Evolutionary conservation across 805 yeast species (phyloP).

Genomic region (Barnettozyma wickerhamii): DNA sequence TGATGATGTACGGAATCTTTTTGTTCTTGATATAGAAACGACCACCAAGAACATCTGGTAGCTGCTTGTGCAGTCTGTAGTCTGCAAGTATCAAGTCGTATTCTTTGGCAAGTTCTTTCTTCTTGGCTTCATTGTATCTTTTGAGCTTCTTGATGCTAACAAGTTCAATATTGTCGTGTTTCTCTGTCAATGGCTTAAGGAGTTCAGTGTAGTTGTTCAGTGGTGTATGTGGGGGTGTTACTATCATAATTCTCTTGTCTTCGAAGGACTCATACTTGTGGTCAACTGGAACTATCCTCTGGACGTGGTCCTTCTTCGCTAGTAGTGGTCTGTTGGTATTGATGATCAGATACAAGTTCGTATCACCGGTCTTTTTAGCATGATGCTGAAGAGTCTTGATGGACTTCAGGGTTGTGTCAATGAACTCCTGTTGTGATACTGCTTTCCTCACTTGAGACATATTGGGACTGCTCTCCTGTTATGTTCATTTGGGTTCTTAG

Average conservation of each 20-base stretch:
- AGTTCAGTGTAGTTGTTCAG: slow-evolving; percentile 23
- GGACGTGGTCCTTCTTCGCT: slow-evolving; percentile 43
- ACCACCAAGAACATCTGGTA: slow-evolving; percentile 55
- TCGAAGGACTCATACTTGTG: slow-evolving; percentile 4
- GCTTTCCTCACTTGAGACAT: not conserved
- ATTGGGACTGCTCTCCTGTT: not conserved
- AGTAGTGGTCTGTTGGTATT: slow-evolving; percentile 44
- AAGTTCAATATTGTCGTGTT: slow-evolving; percentile 13
- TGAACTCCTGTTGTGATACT: not conserved
- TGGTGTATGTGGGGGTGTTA: slow-evolving; percentile 55
- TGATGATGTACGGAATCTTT: slow-evolving; percentile 60
- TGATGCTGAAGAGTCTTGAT: slow-evolving; percentile 5
- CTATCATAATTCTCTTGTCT: slow-evolving; percentile 39
- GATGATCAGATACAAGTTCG: slow-evolving; percentile 33
- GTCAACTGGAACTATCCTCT: slow-evolving; percentile 53
- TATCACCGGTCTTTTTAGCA: not conserved
- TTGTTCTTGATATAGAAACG: slow-evolving; percentile 60
- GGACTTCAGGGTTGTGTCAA: slow-evolving; percentile 4
- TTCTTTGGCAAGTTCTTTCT: slow-evolving; percentile 49
- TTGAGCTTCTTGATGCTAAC: slow-evolving; percentile 48
- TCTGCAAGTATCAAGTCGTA: slow-evolving; percentile 69
- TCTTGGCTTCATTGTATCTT: slow-evolving; percentile 45
- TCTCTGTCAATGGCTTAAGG: slow-evolving; percentile 12
- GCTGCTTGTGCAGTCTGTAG: slow-evolving; percentile 55
- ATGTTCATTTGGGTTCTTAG: too few relatives aligned